These are phyloP conservation scores for Alternaria triticina DNA, from an alignment of 2,329 filamentous ascomycete species.

Conservation along the genomic window DNA sequence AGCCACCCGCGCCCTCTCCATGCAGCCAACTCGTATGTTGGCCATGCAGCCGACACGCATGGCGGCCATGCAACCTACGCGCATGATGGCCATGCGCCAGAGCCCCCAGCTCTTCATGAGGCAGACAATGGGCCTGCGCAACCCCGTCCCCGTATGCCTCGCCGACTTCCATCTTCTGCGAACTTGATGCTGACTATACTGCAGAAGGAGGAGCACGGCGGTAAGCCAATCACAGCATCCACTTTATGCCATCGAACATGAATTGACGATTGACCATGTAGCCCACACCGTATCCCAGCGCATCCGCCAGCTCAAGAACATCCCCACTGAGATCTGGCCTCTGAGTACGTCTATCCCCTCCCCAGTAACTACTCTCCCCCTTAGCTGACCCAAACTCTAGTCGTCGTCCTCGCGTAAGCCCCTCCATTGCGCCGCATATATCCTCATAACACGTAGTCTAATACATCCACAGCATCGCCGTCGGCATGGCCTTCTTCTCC, in stretches of 20 bases:
- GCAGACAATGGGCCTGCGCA: conserved; percentile 58
- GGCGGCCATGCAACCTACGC: conserved; percentile 50
- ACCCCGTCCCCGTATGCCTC: conserved; percentile 73
- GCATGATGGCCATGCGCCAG: conserved; percentile 48
- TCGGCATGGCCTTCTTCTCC: conserved; percentile 83
- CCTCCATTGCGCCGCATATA: not conserved
- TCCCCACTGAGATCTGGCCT: conserved; percentile 92
- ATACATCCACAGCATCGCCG: conserved; percentile 60
- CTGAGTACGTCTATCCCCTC: conserved; percentile 70
- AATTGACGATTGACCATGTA: conserved; percentile 50
- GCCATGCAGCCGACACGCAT: conserved; percentile 51
- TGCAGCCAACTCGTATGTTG: conserved; percentile 51
- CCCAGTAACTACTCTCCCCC: too few relatives aligned
- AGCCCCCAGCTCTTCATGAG: conserved; percentile 46
- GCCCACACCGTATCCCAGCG: conserved; percentile 97
- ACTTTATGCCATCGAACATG: conserved; percentile 6
- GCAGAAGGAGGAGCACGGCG: conserved; percentile 69
- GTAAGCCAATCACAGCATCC: conserved; percentile 53
- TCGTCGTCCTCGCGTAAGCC: conserved; percentile 82
- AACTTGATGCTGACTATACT: conserved; percentile 47
- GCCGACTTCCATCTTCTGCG: not conserved
- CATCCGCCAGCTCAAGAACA: conserved; percentile 84
- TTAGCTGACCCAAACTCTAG: conserved; percentile 54
- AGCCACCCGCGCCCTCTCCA: conserved; percentile 47
- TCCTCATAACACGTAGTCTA: conserved; percentile 23